These are phyloP conservation scores for Balakata baccata DNA, from an alignment of 345 rosid genomes.

Conservation along the genomic window DNA sequence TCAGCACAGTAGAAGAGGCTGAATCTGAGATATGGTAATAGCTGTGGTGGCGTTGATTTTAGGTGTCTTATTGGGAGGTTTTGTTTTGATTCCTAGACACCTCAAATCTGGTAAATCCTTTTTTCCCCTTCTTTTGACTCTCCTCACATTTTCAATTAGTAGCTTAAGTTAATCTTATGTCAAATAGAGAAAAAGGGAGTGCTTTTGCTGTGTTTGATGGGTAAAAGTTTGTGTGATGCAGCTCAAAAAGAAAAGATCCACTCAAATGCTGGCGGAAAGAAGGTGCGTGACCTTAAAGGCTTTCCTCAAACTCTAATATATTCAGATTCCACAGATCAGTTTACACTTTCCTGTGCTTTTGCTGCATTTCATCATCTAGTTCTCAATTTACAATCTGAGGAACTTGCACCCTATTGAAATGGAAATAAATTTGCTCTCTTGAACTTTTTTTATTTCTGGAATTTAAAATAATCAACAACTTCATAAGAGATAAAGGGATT, in stretches of 20 bases:
- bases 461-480: background rate
- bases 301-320: background rate
- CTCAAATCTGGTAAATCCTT: constrained; percentile 20
- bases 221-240: constrained; percentile 18
- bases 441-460: background rate
- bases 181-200: too few species aligned
- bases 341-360: background rate
- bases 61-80: constrained; percentile 23
- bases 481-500: too few species aligned
- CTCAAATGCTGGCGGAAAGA: background rate
- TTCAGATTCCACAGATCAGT: background rate
- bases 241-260: constrained; percentile 10
- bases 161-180: too few species aligned
- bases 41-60: constrained; percentile 25
- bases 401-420: too few species aligned
- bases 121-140: too few species aligned
- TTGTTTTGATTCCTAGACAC: constrained; percentile 21
- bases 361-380: background rate
- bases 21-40: constrained; percentile 20
- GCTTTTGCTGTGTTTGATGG: constrained; percentile 3
- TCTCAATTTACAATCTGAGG: background rate
- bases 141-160: too few species aligned
- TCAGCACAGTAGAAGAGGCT: background rate
- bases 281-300: constrained; percentile 4
- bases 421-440: too few species aligned